These are phyloP conservation scores for Tieghemostelium lacteum DNA, from an alignment of 78 protist species.

Conservation along the genomic window DNA sequence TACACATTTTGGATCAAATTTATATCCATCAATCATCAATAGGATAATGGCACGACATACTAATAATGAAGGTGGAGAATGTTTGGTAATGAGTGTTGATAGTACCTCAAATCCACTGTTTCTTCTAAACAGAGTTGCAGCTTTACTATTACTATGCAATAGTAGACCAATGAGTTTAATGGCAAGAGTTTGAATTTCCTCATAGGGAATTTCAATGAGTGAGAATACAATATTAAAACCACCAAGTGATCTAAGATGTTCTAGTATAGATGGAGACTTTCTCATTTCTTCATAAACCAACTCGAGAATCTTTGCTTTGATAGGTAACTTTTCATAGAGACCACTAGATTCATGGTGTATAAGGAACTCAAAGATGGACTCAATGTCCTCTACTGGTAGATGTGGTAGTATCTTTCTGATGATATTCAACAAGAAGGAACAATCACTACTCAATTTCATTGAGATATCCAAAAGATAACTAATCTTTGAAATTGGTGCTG, in stretches of 20 bases:
- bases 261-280: constrained; percentile 47
- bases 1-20: constrained; percentile 72
- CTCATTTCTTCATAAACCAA: constrained; percentile 72
- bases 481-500: constrained; percentile 29
- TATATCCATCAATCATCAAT: constrained; percentile 48
- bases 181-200: constrained; percentile 47
- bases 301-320: constrained; percentile 40
- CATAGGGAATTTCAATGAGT: constrained; percentile 52
- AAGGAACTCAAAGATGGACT: constrained; percentile 52
- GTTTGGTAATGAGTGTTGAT: constrained; percentile 10
- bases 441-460: constrained; percentile 1
- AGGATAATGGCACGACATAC: constrained; percentile 15
- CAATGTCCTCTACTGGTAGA: constrained; percentile 20
- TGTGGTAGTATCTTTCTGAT: constrained; percentile 60
- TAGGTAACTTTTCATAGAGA: constrained; percentile 15
- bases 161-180: constrained; percentile 48
- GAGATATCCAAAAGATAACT: constrained; percentile 54
- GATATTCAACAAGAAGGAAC: constrained; percentile 11
- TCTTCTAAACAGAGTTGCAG: constrained; percentile 45
- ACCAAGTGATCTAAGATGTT: constrained; percentile 51
- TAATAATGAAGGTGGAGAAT: constrained; percentile 20
- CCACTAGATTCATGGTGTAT: constrained; percentile 31
- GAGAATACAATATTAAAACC: constrained; percentile 74
- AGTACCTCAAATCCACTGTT: constrained; percentile 70
- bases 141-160: constrained; percentile 45